Conservation (phyloP, 2,329 filamentous ascomycete species). For the Didymella sp. region DNA sequence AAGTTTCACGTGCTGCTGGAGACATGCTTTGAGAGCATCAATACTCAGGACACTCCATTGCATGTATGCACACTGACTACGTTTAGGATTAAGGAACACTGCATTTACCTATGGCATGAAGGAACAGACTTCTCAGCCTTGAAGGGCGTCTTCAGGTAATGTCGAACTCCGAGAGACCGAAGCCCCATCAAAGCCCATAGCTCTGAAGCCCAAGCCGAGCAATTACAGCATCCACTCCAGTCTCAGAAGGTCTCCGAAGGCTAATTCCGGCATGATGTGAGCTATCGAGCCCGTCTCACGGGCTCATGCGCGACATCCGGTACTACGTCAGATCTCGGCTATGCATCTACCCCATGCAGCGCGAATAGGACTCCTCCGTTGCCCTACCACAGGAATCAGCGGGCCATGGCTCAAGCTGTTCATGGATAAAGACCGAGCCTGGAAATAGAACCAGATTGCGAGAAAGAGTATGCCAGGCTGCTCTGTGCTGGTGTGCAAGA, state of each 20-base stretch:
- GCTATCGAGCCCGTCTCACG: conserved; percentile 17
- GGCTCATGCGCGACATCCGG: not conserved
- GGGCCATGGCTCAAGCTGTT: conserved; percentile 25
- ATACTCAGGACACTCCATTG: not conserved
- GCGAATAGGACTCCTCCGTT: conserved; percentile 18
- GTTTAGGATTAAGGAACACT: not conserved
- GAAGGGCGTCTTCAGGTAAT: not conserved
- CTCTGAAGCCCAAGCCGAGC: conserved; percentile 49
- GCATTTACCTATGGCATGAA: not conserved
- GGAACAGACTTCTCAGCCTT: not conserved
- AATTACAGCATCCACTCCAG: conserved; percentile 55
- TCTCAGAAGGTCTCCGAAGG: conserved; percentile 25
- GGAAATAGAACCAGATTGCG: conserved; percentile 16
- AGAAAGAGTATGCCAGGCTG: conserved; percentile 14
- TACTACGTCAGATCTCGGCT: conserved; percentile 10
- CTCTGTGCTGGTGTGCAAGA: conserved; percentile 18
- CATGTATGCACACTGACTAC: not conserved
- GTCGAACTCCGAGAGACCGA: not conserved
- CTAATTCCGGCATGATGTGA: conserved; percentile 22
- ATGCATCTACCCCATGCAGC: conserved; percentile 18
- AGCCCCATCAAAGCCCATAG: not conserved
- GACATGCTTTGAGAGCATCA: not conserved
- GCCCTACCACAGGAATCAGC: conserved; percentile 15
- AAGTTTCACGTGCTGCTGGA: not conserved
- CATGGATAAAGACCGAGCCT: conserved; percentile 18